A percentile compares a stretch with the other conserved stretches of the same genome.
phyloP scores from a whole-genome alignment of 768 basidiomycete species.

The Roridomyces roridus region DNA sequence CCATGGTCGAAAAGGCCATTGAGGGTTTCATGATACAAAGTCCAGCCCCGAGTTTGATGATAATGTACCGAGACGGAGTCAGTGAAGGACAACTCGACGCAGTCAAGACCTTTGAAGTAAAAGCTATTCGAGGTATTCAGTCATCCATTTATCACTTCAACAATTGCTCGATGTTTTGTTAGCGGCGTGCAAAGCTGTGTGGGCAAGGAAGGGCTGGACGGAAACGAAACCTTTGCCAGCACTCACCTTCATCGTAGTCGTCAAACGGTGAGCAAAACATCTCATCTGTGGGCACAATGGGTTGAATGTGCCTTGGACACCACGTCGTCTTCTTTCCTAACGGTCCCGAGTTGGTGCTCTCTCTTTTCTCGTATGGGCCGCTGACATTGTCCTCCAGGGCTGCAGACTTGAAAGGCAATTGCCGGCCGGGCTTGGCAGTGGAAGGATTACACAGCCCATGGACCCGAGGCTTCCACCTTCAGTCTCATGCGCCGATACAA shows the following conservation, averaged over 20 bases:
- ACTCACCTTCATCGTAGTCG: slow-evolving; percentile 64
- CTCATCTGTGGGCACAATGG: no score
- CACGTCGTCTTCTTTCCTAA: slow-evolving; percentile 58
- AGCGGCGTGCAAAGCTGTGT: slow-evolving; percentile 28
- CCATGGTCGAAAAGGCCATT: slow-evolving; percentile 42
- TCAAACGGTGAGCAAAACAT: slow-evolving; percentile 49
- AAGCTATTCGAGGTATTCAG: slow-evolving; percentile 46
- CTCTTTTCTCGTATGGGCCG: no score
- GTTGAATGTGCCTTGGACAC: slow-evolving; percentile 43
- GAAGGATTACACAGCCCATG: slow-evolving; percentile 31
- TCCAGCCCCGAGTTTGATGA: slow-evolving; percentile 32
- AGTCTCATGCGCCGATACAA: slow-evolving; percentile 59
- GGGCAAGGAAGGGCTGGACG: slow-evolving; percentile 20
- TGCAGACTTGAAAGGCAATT: slow-evolving; percentile 53
- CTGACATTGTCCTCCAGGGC: no score
- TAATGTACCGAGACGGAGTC: slow-evolving; percentile 57
- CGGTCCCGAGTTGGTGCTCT: no score
- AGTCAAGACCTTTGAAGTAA: slow-evolving; percentile 51
- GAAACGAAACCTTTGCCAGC: slow-evolving; percentile 35
- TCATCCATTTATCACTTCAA: neutral
- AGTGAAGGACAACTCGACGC: slow-evolving; percentile 48
- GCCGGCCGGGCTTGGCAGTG: slow-evolving; percentile 55
- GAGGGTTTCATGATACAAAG: slow-evolving; percentile 18
- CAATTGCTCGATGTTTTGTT: neutral
- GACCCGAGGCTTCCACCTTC: slow-evolving; percentile 58